Conservation (phyloP, 768 basidiomycete genomes). For the Sarcodon sp. region DNA sequence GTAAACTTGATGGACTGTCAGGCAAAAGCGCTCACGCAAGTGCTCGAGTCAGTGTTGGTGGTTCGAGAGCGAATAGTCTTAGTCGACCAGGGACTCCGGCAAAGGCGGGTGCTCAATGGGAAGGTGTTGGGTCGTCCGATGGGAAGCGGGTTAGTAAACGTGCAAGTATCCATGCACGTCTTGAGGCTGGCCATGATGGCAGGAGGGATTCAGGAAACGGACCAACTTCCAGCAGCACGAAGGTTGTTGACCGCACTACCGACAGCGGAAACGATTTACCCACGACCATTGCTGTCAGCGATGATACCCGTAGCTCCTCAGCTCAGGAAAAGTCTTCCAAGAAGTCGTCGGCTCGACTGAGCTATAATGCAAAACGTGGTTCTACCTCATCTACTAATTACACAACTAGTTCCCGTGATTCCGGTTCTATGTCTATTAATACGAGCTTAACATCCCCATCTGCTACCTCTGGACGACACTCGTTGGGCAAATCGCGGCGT, state of each 20-base stretch:
- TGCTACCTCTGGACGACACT: constrained; percentile 59
- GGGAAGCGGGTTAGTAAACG: constrained; percentile 24
- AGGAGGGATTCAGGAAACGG: not conserved
- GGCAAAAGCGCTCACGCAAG: constrained; percentile 67
- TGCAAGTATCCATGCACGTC: constrained; percentile 24
- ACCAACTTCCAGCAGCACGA: constrained; percentile 12
- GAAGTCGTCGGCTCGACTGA: constrained; percentile 51
- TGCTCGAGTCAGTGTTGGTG: constrained; percentile 41
- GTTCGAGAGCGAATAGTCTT: constrained; percentile 33
- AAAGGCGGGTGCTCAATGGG: constrained; percentile 58
- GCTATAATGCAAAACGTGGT: constrained; percentile 76
- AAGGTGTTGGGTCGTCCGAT: constrained; percentile 33
- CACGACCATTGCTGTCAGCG: not conserved
- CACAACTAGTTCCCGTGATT: constrained; percentile 78
- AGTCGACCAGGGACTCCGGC: constrained; percentile 66
- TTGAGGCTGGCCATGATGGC: constrained; percentile 2
- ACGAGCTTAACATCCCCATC: constrained; percentile 74
- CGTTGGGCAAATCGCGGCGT: constrained; percentile 46
- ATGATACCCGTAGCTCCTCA: constrained; percentile 19
- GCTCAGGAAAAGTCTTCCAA: constrained; percentile 53
- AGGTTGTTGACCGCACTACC: constrained; percentile 8
- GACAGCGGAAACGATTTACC: not conserved
- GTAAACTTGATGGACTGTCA: constrained; percentile 83
- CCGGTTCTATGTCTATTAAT: constrained; percentile 65
- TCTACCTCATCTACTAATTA: constrained; percentile 86